phyloP scores from a whole-genome alignment of 2,329 filamentous ascomycete genomes.

The Drechslerella dactyloides region DNA sequence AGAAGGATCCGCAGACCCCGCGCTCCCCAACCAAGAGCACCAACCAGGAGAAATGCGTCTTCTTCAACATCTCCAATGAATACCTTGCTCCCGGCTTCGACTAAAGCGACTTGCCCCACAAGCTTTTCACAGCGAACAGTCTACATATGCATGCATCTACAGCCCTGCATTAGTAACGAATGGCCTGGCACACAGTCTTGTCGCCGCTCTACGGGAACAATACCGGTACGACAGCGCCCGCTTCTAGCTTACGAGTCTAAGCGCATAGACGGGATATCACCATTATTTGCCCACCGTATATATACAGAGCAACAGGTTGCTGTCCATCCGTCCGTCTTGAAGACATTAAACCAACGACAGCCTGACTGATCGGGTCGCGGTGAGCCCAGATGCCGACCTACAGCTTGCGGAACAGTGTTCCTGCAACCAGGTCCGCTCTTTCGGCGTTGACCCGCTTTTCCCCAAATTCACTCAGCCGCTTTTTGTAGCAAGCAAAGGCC shows the following conservation, averaged over 20 bases:
- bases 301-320: conserved; percentile 50
- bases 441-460: conserved; percentile 26
- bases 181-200: conserved; percentile 47
- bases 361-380: conserved; percentile 19
- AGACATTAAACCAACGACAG: conserved; percentile 23
- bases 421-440: conserved; percentile 50
- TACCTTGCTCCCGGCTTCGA: conserved; percentile 47
- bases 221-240: conserved; percentile 38
- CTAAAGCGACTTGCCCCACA: conserved; percentile 37
- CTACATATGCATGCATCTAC: conserved; percentile 27
- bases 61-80: conserved; percentile 50
- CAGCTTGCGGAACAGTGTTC: conserved; percentile 49
- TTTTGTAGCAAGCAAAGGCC: conserved; percentile 20
- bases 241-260: conserved; percentile 2
- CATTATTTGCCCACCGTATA: conserved; percentile 40
- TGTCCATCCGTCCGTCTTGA: background rate
- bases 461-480: conserved; percentile 42
- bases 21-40: conserved; percentile 44
- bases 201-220: conserved; percentile 34
- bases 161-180: conserved; percentile 28
- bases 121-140: conserved; percentile 41
- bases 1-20: conserved; percentile 40
- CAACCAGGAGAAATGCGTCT: conserved; percentile 47
- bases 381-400: conserved; percentile 42
- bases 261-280: conserved; percentile 23